A percentile compares a stretch with the other conserved stretches of the same genome.
phyloP scores from a whole-genome alignment of 768 basidiomycete genomes.

The Coprinellus micaceus region DNA sequence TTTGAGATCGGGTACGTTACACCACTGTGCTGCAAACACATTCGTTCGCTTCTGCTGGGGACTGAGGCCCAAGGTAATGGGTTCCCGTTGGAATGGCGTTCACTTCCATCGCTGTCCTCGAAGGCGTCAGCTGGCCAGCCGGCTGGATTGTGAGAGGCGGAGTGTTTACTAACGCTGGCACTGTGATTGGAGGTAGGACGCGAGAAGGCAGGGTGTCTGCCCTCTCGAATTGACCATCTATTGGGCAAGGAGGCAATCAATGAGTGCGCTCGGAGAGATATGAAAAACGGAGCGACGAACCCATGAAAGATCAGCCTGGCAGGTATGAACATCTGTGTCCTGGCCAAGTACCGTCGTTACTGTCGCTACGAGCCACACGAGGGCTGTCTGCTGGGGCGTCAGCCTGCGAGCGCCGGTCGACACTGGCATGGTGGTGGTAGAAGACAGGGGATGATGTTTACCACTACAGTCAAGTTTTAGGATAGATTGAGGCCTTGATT shows the following conservation, averaged over 20 bases:
- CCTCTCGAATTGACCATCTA: constrained; percentile 38
- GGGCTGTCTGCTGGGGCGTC: background rate
- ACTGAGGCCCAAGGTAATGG: constrained; percentile 41
- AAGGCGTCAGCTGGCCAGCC: background rate
- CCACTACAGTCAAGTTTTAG: too few relatives aligned
- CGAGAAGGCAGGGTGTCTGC: constrained; percentile 50
- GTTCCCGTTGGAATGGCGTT: constrained; percentile 31
- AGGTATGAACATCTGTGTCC: background rate
- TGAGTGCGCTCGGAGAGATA: background rate
- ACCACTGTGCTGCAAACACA: constrained; percentile 60
- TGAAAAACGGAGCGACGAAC: constrained; percentile 18
- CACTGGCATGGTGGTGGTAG: too few relatives aligned
- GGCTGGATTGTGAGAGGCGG: background rate
- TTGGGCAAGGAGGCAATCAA: background rate
- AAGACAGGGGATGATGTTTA: too few relatives aligned
- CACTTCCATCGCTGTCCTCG: constrained; percentile 34
- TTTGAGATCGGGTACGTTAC: too few relatives aligned
- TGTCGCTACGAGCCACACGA: background rate
- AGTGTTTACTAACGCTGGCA: constrained; percentile 33
- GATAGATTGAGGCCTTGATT: too few relatives aligned
- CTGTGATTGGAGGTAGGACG: constrained; percentile 43
- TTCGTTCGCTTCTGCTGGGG: constrained; percentile 25
- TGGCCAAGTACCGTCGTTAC: background rate
- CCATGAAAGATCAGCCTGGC: background rate
- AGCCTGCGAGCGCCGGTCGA: background rate